These are phyloP conservation scores for Cryptosporidium sp. DNA, from an alignment of 169 alveolate genomes.

Conservation along the genomic window DNA sequence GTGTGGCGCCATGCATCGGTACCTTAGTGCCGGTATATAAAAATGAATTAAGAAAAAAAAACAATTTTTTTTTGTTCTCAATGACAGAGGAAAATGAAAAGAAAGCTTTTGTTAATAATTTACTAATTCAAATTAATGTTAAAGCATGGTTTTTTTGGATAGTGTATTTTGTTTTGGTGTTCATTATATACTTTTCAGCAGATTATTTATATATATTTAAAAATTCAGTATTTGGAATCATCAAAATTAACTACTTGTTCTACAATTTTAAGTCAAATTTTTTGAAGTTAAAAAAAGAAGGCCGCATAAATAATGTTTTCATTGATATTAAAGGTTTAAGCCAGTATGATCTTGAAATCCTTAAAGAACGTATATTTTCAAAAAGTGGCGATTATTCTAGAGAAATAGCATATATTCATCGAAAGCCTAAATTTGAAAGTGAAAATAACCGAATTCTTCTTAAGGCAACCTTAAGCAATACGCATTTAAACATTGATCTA, in stretches of 20 bases:
- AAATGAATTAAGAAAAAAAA: not conserved
- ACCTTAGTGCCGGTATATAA: not conserved
- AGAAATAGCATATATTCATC: not conserved
- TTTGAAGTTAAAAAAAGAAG: not conserved
- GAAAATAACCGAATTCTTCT: not conserved
- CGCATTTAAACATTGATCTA: not conserved
- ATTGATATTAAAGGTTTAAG: not conserved
- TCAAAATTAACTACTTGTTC: not conserved
- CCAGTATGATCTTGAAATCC: not conserved
- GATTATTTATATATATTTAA: slow-evolving; percentile 4
- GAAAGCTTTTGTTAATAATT: not conserved
- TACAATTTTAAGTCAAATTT: not conserved
- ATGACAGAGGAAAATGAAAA: slow-evolving; percentile 17
- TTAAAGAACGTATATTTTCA: not conserved
- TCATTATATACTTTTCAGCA: not conserved
- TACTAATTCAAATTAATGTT: not conserved
- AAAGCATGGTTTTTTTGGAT: not conserved
- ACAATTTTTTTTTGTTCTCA: not conserved
- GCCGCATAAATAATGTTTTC: not conserved
- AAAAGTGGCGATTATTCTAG: not conserved
- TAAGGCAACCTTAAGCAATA: not conserved
- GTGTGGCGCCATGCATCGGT: slow-evolving; percentile 5
- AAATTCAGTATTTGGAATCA: not conserved
- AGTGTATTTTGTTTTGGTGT: not conserved
- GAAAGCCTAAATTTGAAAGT: not conserved